Percentiles rank a stretch among this genome's conserved stretches.
These are phyloP conservation scores for Cyphellophora attinorum DNA, from an alignment of 2,329 filamentous ascomycete species.

Conservation along the genomic window DNA sequence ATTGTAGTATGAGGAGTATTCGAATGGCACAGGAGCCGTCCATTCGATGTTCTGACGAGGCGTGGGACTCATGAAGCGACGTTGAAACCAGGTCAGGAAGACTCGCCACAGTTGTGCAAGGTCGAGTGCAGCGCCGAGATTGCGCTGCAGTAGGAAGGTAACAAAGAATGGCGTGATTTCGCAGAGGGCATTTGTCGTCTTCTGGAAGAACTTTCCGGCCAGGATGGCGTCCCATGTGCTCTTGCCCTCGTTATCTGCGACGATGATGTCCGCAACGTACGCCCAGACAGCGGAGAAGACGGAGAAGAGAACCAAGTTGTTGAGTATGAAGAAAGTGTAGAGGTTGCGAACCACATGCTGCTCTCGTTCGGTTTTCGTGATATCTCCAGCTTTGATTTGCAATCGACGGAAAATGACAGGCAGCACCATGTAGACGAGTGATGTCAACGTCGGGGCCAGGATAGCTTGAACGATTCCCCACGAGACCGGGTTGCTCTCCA, in stretches of 20 bases:
- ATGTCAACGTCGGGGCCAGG: constrained; percentile 75
- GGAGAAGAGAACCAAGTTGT: constrained; percentile 91
- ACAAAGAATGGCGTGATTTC: constrained; percentile 86
- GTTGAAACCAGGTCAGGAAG: constrained; percentile 72
- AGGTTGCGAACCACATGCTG: constrained; percentile 83
- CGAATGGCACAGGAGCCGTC: constrained; percentile 84
- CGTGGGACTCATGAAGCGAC: constrained; percentile 78
- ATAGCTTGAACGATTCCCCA: constrained; percentile 94
- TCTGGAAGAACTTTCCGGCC: constrained; percentile 51
- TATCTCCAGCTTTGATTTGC: constrained; percentile 72
- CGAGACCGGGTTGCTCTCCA: constrained; percentile 53
- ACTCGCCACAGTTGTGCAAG: constrained; percentile 81
- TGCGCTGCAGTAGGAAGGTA: constrained; percentile 83
- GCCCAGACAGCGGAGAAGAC: constrained; percentile 76
- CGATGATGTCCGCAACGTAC: constrained; percentile 58
- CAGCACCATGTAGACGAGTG: constrained; percentile 74
- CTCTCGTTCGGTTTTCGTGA: constrained; percentile 86
- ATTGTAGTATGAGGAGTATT: constrained; percentile 96
- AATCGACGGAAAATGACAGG: constrained; percentile 87
- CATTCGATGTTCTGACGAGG: constrained; percentile 85
- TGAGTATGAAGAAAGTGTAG: constrained; percentile 94
- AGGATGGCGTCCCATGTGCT: constrained; percentile 62
- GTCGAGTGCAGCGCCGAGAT: constrained; percentile 87
- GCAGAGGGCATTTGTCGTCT: constrained; percentile 67
- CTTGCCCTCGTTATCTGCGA: constrained; percentile 45